Conservation (phyloP, 2,329 filamentous ascomycete species). For the Penicillium sp. region DNA sequence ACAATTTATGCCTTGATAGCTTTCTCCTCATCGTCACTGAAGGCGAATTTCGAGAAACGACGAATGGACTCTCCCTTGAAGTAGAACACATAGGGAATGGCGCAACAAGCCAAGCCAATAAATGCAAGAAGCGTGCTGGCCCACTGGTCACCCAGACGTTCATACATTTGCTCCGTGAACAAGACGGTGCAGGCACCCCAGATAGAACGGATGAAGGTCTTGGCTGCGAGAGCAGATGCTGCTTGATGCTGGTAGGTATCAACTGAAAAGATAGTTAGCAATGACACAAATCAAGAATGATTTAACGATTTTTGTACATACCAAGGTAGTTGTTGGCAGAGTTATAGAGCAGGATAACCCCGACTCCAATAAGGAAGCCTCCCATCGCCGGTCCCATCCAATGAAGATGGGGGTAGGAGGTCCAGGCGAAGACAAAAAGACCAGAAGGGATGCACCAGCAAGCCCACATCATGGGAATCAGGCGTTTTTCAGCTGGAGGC, state of each 20-base stretch:
- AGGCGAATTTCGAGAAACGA: constrained; percentile 68
- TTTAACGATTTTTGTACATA: constrained; percentile 16
- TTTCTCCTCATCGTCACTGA: constrained; percentile 55
- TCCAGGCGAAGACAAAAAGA: constrained; percentile 67
- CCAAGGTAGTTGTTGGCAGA: constrained; percentile 69
- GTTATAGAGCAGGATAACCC: constrained; percentile 82
- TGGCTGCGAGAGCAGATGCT: constrained; percentile 75
- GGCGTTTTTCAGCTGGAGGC: constrained; percentile 71
- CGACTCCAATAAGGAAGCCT: constrained; percentile 70
- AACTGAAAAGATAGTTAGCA: constrained; percentile 38
- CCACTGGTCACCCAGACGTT: constrained; percentile 70
- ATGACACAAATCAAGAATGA: not conserved
- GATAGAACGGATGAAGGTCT: constrained; percentile 74
- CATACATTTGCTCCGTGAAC: constrained; percentile 80
- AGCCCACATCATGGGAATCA: constrained; percentile 78
- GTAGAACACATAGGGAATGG: constrained; percentile 81
- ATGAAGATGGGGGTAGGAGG: constrained; percentile 61
- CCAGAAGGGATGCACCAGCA: constrained; percentile 71
- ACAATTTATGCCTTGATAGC: constrained; percentile 17
- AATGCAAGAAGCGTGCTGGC: constrained; percentile 70
- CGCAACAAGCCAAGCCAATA: constrained; percentile 72
- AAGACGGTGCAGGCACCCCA: constrained; percentile 76
- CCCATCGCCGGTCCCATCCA: constrained; percentile 73
- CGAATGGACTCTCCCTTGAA: constrained; percentile 71
- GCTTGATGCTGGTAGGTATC: constrained; percentile 71